phyloP scores from a whole-genome alignment of 805 yeast species.

The Saccharomycopsis synnaedendra region DNA sequence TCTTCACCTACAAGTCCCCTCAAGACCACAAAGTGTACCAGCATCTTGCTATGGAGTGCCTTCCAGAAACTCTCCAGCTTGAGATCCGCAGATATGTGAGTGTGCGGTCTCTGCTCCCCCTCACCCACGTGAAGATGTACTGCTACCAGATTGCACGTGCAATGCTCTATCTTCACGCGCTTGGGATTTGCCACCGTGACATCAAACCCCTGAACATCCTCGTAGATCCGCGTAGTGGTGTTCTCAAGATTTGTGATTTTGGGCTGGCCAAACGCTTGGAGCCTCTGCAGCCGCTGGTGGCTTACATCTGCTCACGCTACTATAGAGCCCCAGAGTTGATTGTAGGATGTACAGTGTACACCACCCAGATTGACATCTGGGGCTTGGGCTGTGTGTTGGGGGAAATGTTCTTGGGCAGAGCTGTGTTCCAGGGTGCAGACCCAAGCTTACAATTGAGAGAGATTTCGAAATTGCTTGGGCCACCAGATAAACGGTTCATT shows the following conservation, averaged over 20 bases:
- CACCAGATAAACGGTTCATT: conserved; percentile 65
- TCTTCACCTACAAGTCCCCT: conserved; percentile 56
- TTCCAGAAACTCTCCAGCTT: conserved; percentile 68
- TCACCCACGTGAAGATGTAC: conserved; percentile 66
- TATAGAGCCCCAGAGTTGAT: conserved; percentile 95
- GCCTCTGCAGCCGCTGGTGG: conserved; percentile 75
- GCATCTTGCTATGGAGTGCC: conserved; percentile 78
- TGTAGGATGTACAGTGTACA: conserved; percentile 79
- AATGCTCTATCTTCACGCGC: conserved; percentile 70
- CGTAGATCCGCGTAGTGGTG: conserved; percentile 58
- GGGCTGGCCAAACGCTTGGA: conserved; percentile 78
- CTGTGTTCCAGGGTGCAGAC: conserved; percentile 90
- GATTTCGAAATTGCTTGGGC: conserved; percentile 82
- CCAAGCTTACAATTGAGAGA: conserved; percentile 84
- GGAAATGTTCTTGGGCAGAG: conserved; percentile 84
- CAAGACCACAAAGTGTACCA: conserved; percentile 60
- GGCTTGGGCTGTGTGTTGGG: conserved; percentile 95
- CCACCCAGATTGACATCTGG: conserved; percentile 94
- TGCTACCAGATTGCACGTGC: conserved; percentile 75
- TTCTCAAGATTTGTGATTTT: conserved; percentile 71
- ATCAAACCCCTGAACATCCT: conserved; percentile 75
- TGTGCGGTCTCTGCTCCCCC: conserved; percentile 50
- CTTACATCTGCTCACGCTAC: conserved; percentile 92
- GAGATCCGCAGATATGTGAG: conserved; percentile 60
- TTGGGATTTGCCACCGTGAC: conserved; percentile 76